Conservation (phyloP, 805 yeast species). For the Wickerhamomyces bovis region DNA sequence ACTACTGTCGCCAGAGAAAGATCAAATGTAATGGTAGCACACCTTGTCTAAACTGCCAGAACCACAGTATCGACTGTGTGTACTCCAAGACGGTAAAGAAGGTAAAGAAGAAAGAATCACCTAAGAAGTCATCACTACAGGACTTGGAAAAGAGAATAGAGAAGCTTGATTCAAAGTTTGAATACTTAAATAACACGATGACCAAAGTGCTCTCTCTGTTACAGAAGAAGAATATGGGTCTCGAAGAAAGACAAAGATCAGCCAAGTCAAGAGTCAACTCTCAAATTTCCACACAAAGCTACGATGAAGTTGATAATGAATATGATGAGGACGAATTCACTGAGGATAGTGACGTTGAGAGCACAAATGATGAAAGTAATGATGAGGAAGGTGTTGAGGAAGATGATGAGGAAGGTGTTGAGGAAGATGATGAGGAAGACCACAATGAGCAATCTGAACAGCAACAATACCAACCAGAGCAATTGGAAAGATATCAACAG, state of each 20-base stretch:
- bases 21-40: conserved; percentile 33
- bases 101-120: conserved; percentile 12
- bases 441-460: neutral
- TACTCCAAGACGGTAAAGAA: conserved; percentile 34
- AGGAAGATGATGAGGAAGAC: neutral
- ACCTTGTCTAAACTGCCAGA: conserved; percentile 78
- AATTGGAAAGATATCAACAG: neutral
- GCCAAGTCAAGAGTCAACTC: neutral
- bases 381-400: neutral
- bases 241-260: neutral
- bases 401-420: neutral
- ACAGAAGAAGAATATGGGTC: conserved; percentile 2
- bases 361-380: neutral
- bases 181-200: conserved; percentile 10
- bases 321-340: neutral
- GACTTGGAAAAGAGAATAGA: conserved; percentile 20
- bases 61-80: conserved; percentile 74
- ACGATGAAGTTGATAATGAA: neutral
- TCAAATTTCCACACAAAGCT: neutral
- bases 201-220: conserved; percentile 9
- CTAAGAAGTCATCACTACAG: conserved; percentile 18
- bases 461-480: neutral
- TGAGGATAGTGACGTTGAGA: neutral
- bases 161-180: conserved; percentile 15
- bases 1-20: conserved; percentile 36